Evolutionary conservation across 768 basidiomycete genomes (phyloP).

Genomic region (Daedaleopsis sinensis): DNA sequence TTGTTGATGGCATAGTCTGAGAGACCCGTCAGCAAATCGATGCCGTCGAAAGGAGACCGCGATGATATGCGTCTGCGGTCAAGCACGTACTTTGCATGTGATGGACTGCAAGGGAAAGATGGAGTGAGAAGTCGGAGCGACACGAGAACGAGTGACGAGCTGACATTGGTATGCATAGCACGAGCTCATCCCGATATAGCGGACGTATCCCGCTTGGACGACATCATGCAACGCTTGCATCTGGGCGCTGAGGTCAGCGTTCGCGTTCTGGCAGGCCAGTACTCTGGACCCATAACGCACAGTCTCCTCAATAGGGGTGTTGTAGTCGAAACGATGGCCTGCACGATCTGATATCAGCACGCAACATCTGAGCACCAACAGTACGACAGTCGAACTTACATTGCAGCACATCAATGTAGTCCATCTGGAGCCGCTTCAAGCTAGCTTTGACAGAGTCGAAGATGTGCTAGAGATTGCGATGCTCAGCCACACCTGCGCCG

Average conservation of each 20-base stretch:
- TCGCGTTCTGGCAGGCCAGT: not conserved
- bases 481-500: too few relatives aligned
- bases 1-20: slow-evolving; percentile 44
- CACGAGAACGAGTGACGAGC: not conserved
- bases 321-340: slow-evolving; percentile 36
- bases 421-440: slow-evolving; percentile 66
- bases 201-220: slow-evolving; percentile 45
- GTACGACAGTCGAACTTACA: slow-evolving; percentile 21
- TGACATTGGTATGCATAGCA: slow-evolving; percentile 41
- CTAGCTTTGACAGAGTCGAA: slow-evolving; percentile 36
- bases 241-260: slow-evolving; percentile 1
- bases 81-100: slow-evolving; percentile 37
- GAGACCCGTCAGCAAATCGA: not conserved
- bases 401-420: slow-evolving; percentile 52
- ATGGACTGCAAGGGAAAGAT: slow-evolving; percentile 32
- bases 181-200: slow-evolving; percentile 45
- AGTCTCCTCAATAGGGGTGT: slow-evolving; percentile 46
- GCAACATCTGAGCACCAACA: not conserved
- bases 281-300: not conserved
- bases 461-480: slow-evolving; percentile 11
- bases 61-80: too few relatives aligned
- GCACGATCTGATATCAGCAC: slow-evolving; percentile 16
- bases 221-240: slow-evolving; percentile 54
- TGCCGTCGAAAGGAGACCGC: too few relatives aligned
- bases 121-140: not conserved